Percentiles rank a stretch among this genome's conserved stretches.
These are phyloP conservation scores for Starmera caribaea DNA, from an alignment of 805 yeast genomes.

Conservation along the genomic window DNA sequence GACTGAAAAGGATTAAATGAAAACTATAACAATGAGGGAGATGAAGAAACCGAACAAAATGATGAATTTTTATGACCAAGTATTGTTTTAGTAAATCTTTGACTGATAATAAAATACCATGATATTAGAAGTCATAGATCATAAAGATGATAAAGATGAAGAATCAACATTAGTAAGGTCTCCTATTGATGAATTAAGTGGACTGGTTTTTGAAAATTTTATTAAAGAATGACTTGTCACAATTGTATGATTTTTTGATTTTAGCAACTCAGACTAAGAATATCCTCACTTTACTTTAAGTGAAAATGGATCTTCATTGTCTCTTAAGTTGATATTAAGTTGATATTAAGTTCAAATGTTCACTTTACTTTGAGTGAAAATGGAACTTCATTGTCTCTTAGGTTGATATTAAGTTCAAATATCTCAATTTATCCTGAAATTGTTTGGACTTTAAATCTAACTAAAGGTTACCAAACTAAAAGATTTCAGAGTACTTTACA, in stretches of 20 bases:
- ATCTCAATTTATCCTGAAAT: too few species aligned
- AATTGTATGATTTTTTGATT: constrained; percentile 35
- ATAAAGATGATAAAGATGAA: constrained; percentile 21
- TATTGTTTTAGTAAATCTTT: constrained; percentile 18
- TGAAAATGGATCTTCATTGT: constrained; percentile 33
- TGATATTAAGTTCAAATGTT: constrained; percentile 43
- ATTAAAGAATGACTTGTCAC: constrained; percentile 28
- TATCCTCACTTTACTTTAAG: constrained; percentile 34
- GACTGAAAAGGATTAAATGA: constrained; percentile 13
- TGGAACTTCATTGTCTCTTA: too few species aligned
- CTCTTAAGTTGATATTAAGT: too few species aligned
- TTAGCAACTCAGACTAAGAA: constrained; percentile 52
- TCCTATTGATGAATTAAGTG: constrained; percentile 22
- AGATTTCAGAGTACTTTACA: constrained; percentile 21
- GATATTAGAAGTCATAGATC: constrained; percentile 22
- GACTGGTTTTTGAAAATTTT: constrained; percentile 32
- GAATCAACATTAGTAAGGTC: constrained; percentile 30
- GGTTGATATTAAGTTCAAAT: too few species aligned
- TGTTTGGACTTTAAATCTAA: constrained; percentile 37
- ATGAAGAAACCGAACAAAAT: constrained; percentile 33
- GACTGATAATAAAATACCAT: constrained; percentile 18
- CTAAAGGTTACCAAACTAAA: constrained; percentile 40
- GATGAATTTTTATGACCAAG: constrained; percentile 21
- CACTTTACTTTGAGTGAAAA: constrained; percentile 26
- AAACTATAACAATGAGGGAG: constrained; percentile 27